Evolutionary conservation across 768 basidiomycete genomes (phyloP), one percentile per base, ranked within the genome.

Genomic region (Termitomyces sp.): DNA sequence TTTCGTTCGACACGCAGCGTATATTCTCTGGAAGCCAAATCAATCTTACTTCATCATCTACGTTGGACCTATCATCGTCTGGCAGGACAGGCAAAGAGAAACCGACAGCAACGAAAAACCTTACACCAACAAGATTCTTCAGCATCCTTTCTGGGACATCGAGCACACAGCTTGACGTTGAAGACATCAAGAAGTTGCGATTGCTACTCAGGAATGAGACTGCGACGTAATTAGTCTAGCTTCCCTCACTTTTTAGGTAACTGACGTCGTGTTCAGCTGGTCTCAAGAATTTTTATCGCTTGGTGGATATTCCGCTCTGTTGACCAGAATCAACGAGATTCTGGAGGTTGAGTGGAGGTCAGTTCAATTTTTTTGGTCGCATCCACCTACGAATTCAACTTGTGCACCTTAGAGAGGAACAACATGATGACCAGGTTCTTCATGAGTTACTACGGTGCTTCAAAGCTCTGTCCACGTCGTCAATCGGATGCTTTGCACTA

Each of bases 341-440:
- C 79, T 99, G 1, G 91, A 94, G 64, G 85, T 98, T 36, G 97
- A 99, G 72, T 99, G 97, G 97, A 86, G 96, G 92, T 92, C 63
- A 59, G 84, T 75, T 2, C 29, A 4, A 36, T 4, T 20, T 50
- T 12, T 14, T 26, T 20, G 14, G 24, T 10, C 9, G 14, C 12
- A n/a, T 26, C 37, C 26, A 20, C 27, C 26, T 10, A 41, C 6
- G 1, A 39, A 32, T 9, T 50, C 26, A 51, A n/a, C 4, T n/a
- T 18, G 26, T 29, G 32, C 5, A 20, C 42, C 32, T n/a, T 65
- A 94, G 94, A 61, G 96, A 98, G 69, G 97, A 99, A 68, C 96
- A 98, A 67, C 96, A 97, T 62, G 97, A 97, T 66, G 97, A 98
- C 67, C 88, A 97, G 68, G 79, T 97, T 43, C 77, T 99, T 16